Conservation (phyloP, 2,329 filamentous ascomycete genomes). For the Fusarium sulawesiense region DNA sequence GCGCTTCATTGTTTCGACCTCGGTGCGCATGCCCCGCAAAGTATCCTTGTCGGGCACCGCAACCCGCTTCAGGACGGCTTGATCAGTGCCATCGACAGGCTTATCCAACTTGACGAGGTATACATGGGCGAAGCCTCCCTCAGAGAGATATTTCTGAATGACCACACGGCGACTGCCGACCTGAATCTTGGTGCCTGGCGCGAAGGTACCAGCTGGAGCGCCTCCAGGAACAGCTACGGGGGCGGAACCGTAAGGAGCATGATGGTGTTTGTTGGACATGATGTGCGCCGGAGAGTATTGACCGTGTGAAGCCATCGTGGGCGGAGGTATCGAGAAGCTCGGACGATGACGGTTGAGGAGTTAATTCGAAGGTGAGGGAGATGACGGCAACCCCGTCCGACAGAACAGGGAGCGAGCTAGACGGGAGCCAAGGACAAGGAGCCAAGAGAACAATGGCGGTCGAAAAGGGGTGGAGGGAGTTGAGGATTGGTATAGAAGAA, state of each 20-base stretch:
- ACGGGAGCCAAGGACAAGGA: conserved; percentile 31
- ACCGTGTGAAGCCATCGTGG: conserved; percentile 53
- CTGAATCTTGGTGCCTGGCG: conserved; percentile 95
- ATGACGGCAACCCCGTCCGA: conserved; percentile 36
- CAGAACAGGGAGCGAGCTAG: conserved; percentile 30
- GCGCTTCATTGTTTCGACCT: conserved; percentile 99
- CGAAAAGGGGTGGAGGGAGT: conserved; percentile 26
- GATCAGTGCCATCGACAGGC: conserved; percentile 80
- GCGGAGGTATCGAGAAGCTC: background rate
- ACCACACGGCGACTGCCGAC: conserved; percentile 92
- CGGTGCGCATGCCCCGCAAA: conserved; percentile 93
- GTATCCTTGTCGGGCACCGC: conserved; percentile 96
- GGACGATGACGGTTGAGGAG: conserved; percentile 19
- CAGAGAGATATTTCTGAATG: conserved; percentile 96
- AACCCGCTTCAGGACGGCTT: conserved; percentile 91
- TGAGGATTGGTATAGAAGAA: conserved; percentile 36
- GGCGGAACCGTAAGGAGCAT: conserved; percentile 58
- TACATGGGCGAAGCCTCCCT: conserved; percentile 97
- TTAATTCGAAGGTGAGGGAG: conserved; percentile 25
- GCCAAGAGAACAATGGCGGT: conserved; percentile 35
- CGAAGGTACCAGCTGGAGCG: conserved; percentile 85
- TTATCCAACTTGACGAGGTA: conserved; percentile 91
- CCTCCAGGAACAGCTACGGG: conserved; percentile 55
- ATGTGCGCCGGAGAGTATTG: conserved; percentile 49
- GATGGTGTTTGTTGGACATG: conserved; percentile 52